phyloP scores from a whole-genome alignment of 129 eudicot genomes.

The Flaveria trinervia region DNA sequence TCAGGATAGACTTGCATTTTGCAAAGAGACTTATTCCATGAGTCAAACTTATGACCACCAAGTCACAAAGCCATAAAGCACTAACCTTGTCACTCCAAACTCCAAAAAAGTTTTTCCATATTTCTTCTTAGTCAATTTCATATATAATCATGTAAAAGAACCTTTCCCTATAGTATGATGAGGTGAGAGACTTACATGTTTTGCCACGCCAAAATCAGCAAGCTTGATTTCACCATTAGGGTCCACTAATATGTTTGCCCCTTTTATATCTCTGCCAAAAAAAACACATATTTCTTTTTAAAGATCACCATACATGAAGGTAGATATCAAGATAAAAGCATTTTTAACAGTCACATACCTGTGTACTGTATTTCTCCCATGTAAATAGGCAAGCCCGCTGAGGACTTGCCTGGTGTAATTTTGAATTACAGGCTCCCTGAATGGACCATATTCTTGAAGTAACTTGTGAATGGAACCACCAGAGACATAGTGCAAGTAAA shows the following conservation, averaged over 20 bases:
- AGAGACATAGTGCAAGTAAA: constrained; percentile 84
- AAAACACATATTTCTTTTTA: constrained; percentile 16
- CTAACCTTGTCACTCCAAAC: background rate
- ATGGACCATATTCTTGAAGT: constrained; percentile 86
- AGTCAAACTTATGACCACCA: too few species aligned
- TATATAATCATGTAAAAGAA: constrained; percentile 11
- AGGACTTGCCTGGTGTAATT: constrained; percentile 86
- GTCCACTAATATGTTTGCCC: constrained; percentile 91
- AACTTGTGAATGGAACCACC: constrained; percentile 92
- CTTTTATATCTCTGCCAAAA: constrained; percentile 78
- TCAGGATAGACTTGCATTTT: too few species aligned
- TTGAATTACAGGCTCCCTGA: constrained; percentile 82
- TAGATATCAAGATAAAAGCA: background rate
- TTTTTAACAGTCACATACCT: constrained; percentile 46
- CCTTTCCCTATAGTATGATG: background rate
- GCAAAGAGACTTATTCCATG: too few species aligned
- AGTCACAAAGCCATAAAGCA: too few species aligned
- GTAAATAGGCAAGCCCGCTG: constrained; percentile 79
- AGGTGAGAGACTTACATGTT: constrained; percentile 60
- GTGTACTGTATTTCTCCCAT: constrained; percentile 75
- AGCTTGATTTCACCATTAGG: constrained; percentile 93
- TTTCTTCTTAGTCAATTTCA: background rate
- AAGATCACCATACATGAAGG: background rate
- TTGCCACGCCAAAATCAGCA: constrained; percentile 98
- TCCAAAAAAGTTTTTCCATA: background rate